A percentile compares a stretch with the other conserved stretches of the same genome.
These are phyloP conservation scores for Alectoria sarmentosa DNA, from an alignment of 495 filamentous ascomycete genomes.

Conservation along the genomic window DNA sequence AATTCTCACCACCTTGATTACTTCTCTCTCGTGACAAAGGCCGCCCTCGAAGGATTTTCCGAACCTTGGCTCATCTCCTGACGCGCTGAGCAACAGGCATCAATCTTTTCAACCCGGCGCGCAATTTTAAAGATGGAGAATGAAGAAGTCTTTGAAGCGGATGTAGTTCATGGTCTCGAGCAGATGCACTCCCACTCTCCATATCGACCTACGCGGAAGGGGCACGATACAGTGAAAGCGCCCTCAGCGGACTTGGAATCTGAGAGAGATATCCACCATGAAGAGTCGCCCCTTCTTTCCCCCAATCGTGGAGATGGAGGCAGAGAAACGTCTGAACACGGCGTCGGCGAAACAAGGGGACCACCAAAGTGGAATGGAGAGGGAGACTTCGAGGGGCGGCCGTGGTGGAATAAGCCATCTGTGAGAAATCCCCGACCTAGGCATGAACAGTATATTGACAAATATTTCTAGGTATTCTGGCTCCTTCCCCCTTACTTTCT, in stretches of 20 bases:
- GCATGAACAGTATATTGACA: constrained; percentile 10
- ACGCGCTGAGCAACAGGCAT: background rate
- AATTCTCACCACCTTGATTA: background rate
- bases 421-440: constrained; percentile 38
- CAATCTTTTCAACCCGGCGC: background rate
- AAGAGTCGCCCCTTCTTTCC: constrained; percentile 37
- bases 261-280: constrained; percentile 20
- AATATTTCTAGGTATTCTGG: constrained; percentile 66
- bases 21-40: background rate
- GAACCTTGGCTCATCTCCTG: background rate
- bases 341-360: constrained; percentile 16
- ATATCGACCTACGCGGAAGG: constrained; percentile 15
- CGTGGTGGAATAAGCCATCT: constrained; percentile 67
- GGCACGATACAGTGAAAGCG: constrained; percentile 11
- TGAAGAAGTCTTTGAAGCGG: constrained; percentile 25
- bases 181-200: constrained; percentile 11
- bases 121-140: constrained; percentile 8
- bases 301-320: constrained; percentile 6
- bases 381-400: constrained; percentile 54
- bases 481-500: constrained; percentile 68
- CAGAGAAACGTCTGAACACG: constrained; percentile 17
- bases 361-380: constrained; percentile 36
- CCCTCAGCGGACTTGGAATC: constrained; percentile 14
- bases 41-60: background rate
- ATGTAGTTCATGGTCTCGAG: constrained; percentile 36